phyloP scores from a whole-genome alignment of 2,329 filamentous ascomycete genomes.

The Chaetomiaceae sp. region DNA sequence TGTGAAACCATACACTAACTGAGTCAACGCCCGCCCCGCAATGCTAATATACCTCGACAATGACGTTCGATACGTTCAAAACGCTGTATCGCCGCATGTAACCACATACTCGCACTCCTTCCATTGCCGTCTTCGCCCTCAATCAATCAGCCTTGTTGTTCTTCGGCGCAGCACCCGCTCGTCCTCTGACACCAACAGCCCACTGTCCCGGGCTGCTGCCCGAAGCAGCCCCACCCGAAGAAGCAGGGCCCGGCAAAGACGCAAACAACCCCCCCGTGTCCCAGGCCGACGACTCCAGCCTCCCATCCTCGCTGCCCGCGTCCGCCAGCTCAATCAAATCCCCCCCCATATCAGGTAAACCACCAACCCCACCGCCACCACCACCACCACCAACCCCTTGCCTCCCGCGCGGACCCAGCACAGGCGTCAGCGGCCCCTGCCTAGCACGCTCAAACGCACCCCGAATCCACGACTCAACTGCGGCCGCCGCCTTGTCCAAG shows the following conservation, averaged over 20 bases:
- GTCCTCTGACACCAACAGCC: slow-evolving; percentile 28
- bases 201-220: slow-evolving; percentile 36
- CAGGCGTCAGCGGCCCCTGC: slow-evolving; percentile 40
- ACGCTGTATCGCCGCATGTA: neutral
- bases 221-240: slow-evolving; percentile 29
- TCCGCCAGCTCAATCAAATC: slow-evolving; percentile 28
- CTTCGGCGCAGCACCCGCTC: slow-evolving; percentile 24
- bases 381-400: slow-evolving; percentile 16
- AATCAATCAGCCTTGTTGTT: slow-evolving; percentile 40
- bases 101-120: neutral
- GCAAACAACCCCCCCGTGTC: slow-evolving; percentile 15
- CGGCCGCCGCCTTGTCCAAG: slow-evolving; percentile 78
- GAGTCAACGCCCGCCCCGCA: slow-evolving; percentile 15
- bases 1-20: neutral
- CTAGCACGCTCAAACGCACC: slow-evolving; percentile 60
- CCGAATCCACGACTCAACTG: slow-evolving; percentile 84
- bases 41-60: slow-evolving; percentile 17
- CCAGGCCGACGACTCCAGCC: slow-evolving; percentile 8
- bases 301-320: slow-evolving; percentile 24
- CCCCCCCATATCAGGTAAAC: slow-evolving; percentile 22
- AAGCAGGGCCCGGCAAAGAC: neutral
- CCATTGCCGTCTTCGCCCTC: neutral
- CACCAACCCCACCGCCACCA: too few species aligned
- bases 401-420: slow-evolving; percentile 30
- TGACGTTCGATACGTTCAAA: neutral